Evolutionary conservation across 352 stramenopile species (phyloP).

Genomic region (Pythium periplocum): DNA sequence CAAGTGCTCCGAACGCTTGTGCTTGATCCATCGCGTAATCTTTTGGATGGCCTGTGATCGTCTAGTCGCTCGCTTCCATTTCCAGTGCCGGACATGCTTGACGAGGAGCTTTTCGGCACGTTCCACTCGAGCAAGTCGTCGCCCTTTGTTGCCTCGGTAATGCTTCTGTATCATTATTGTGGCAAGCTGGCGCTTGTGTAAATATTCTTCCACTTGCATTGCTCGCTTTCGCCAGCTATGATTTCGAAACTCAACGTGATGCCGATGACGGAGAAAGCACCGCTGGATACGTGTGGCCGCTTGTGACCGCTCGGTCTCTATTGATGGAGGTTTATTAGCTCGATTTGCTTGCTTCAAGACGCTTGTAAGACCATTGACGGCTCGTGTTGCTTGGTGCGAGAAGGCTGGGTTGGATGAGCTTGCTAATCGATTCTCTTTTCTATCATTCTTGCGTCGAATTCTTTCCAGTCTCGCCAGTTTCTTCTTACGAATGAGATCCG

Average conservation of each 20-base stretch:
- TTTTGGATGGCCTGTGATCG: constrained; percentile 18
- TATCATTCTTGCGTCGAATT: constrained; percentile 21
- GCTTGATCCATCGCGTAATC: constrained; percentile 35
- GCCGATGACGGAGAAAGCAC: constrained; percentile 22
- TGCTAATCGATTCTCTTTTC: not conserved
- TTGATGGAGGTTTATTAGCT: not conserved
- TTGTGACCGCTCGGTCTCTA: not conserved
- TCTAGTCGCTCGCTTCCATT: constrained; percentile 22
- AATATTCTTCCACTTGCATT: constrained; percentile 21
- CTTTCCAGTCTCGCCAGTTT: constrained; percentile 26
- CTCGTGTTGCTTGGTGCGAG: not conserved
- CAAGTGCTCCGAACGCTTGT: constrained; percentile 25
- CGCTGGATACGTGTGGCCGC: constrained; percentile 22
- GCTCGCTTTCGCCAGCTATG: constrained; percentile 23
- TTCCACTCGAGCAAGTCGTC: constrained; percentile 14
- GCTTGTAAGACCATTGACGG: constrained; percentile 1
- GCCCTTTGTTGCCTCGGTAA: constrained; percentile 22
- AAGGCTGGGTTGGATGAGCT: not conserved
- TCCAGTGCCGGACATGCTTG: constrained; percentile 27
- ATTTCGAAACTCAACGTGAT: constrained; percentile 8
- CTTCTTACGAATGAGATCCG: constrained; percentile 17
- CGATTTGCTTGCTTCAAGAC: constrained; percentile 11
- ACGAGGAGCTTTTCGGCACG: constrained; percentile 25
- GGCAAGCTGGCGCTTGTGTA: constrained; percentile 19
- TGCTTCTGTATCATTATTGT: constrained; percentile 32